phyloP scores from a whole-genome alignment of 2,329 filamentous ascomycete species.

The Aspergillus novofumigatus region DNA sequence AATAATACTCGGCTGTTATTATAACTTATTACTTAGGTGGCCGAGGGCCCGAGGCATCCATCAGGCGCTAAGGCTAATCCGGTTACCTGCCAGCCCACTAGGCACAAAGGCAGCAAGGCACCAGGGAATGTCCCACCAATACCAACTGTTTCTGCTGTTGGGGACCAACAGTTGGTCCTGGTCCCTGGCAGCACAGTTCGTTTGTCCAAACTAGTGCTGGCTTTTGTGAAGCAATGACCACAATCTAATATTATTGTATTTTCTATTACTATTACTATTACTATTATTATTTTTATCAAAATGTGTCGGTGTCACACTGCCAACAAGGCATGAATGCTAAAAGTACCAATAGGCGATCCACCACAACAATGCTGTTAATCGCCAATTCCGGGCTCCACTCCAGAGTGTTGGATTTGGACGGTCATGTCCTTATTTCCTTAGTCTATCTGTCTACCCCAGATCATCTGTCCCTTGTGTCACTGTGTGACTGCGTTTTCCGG shows the following conservation, averaged over 20 bases:
- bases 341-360: neutral
- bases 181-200: no score
- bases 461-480: neutral
- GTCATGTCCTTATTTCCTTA: neutral
- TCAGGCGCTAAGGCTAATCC: neutral
- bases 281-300: neutral
- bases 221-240: neutral
- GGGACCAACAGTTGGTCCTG: neutral
- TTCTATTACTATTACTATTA: neutral
- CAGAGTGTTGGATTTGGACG: conserved; percentile 1
- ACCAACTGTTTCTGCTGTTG: neutral
- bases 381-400: conserved; percentile 4
- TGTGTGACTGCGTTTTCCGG: neutral
- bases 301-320: neutral
- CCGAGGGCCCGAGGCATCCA: neutral
- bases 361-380: neutral
- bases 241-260: neutral
- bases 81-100: neutral
- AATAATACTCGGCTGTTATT: no score
- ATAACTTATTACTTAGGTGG: neutral
- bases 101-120: neutral
- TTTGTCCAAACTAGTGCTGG: no score
- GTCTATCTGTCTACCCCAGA: neutral
- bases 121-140: neutral
- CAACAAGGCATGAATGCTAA: neutral